Base-by-base conservation (phyloP, 495 filamentous ascomycete species). In the Penicillium taxi region DNA sequence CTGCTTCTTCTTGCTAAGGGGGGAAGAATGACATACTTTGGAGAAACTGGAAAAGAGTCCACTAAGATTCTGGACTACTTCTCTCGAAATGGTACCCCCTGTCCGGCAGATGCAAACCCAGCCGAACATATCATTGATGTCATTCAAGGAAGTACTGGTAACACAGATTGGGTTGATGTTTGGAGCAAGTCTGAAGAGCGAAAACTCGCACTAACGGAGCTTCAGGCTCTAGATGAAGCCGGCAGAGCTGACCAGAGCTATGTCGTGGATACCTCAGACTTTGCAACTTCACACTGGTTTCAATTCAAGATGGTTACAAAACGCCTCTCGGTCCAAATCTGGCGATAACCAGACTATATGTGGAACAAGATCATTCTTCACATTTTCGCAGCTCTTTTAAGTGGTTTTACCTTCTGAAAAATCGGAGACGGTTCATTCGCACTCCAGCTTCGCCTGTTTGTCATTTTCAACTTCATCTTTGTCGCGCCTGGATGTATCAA, bases 321-420 rank as follows among this genome's bases (percentile, higher is more conserved):
- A 5, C 71, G 88, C 42, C 77, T 91, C 21, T 89, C 87, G 63
- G 64, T 86, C 51, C 84, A 93, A 50, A 84, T 90, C 58, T 95
- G 86, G 86, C 76, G 88, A 63, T 45, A 75, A 62, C 26, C 72
- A 80, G 63, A 61, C n/a, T 64, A 65, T 20, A 59, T 61, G 50
- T 63, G 58, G 58, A 66, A 63, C 41, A 65, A 65, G 20, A 61
- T 64, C 5, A 53, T 62, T 16, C 53, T 67, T 15, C 62, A 64
- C n/a, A 42, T 66, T 9, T 63, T 64, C 9, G 58, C 56, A 0
- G 61, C 52, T 6, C 44, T 67, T 8, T 65, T 69, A 45, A 61
- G 55, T 33, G 64, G 66, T 2, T 68, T 69, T 39, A 68, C 66
- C 0, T 69, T 69, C 35, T 69, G 57, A 56, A 67, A 65, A 15